Evolutionary conservation across 192 early-diverging fungal genomes (phyloP), one percentile per base, ranked within the genome.

Genomic region (Martensiomyces pterosporus): DNA sequence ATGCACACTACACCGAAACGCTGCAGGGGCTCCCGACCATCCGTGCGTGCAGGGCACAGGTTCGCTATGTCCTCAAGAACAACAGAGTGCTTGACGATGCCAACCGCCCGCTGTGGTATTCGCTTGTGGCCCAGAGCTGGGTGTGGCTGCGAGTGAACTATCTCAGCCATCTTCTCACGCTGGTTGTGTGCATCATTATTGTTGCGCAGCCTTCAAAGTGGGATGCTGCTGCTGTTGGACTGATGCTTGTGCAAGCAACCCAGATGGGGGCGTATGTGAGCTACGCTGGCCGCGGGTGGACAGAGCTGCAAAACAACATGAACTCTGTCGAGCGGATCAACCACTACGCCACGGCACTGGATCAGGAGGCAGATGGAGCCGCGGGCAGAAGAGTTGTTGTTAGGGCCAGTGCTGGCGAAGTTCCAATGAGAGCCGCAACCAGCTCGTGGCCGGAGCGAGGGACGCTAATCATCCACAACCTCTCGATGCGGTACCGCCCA

Each of bases 11-110:
- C 45, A 57, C 82, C 6, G 90, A 93, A 43, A 82, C 87, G 0
- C 60, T 94, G 14, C 81, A 77, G 17, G 94, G 94, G 0, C 48
- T 91, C 7, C 61, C 88, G 2, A 94, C 90, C 2, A 96, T 98
- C 52, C 79, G 93, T n/a, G 90, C 91, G 0, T 94, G 88, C 51
- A 34, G 36, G 16, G 47, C 68, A 12, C 68, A 72, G 17, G 43
- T 10, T 14, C 52, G 57, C 15, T 72, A 56, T 34, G 43, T 60
- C 26, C 29, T 23, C 4, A 29, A 39, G 9, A 43, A 42, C 12
- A 46, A 72, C 9, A 24, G 24, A 18, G 33, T 38, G 2, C 61
- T 72, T 9, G 68, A 72, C 21, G 24, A 52, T 9, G 68, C 68
- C 12, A 72, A 72, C 24, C 52, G 52, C 17, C 68, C 68, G 12